A percentile compares a stretch with the other conserved stretches of the same genome.
Evolutionary conservation across 306 rosid genomes (phyloP).

Genomic region (Hylodesmum podocarpum): DNA sequence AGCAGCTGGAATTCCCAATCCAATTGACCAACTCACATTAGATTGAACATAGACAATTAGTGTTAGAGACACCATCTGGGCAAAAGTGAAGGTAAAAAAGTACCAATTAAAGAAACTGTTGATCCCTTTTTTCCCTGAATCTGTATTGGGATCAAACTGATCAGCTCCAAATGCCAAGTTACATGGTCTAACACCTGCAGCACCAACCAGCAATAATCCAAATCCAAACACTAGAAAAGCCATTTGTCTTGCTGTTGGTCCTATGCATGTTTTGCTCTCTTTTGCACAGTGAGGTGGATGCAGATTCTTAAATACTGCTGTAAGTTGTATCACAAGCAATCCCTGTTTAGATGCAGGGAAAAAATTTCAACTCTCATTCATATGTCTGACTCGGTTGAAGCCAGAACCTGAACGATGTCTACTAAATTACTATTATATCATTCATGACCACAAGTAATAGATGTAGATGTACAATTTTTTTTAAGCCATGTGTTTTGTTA

Average conservation of each 20-base stretch:
- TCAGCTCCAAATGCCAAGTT: slow-evolving; percentile 90
- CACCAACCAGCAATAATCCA: slow-evolving; percentile 61
- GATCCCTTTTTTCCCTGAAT: slow-evolving; percentile 74
- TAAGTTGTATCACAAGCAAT: slow-evolving; percentile 64
- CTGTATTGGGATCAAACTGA: slow-evolving; percentile 79
- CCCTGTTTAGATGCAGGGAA: slow-evolving; percentile 52
- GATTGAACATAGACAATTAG: slow-evolving; percentile 75
- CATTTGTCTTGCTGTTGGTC: slow-evolving; percentile 68
- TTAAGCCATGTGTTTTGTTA: background rate
- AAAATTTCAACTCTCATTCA: background rate
- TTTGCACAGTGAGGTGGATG: slow-evolving; percentile 71
- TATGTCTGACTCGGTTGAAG: background rate
- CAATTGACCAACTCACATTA: slow-evolving; percentile 77
- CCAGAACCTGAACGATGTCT: background rate
- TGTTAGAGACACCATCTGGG: slow-evolving; percentile 64
- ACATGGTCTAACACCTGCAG: slow-evolving; percentile 86
- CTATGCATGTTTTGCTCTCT: slow-evolving; percentile 52
- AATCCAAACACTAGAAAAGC: slow-evolving; percentile 58
- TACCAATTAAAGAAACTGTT: slow-evolving; percentile 96
- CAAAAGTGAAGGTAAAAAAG: slow-evolving; percentile 68
- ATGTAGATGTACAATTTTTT: background rate
- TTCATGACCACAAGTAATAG: background rate
- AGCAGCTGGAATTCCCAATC: slow-evolving; percentile 72
- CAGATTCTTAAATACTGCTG: slow-evolving; percentile 63
- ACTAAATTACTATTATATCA: background rate